These are phyloP conservation scores for Leptographium galeiforme DNA, from an alignment of 2,329 filamentous ascomycete genomes.

Conservation along the genomic window DNA sequence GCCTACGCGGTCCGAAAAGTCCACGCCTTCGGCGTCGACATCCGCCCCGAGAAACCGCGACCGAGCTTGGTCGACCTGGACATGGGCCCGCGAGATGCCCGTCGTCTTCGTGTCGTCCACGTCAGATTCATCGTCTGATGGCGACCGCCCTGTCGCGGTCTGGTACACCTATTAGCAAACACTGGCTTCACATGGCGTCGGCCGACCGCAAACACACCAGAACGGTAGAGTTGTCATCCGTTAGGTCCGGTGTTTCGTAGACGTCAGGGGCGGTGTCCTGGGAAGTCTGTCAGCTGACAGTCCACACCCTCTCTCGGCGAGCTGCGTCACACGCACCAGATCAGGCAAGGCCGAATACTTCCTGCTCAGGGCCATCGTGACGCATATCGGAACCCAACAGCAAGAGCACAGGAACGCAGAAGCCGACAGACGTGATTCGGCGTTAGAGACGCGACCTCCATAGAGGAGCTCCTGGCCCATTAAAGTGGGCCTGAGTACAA, in stretches of 20 bases:
- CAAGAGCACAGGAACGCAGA: not conserved
- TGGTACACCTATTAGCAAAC: constrained; percentile 14
- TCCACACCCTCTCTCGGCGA: constrained; percentile 1
- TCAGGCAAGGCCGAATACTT: constrained; percentile 77
- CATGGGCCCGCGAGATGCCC: constrained; percentile 60
- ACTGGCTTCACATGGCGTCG: not conserved
- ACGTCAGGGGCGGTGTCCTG: constrained; percentile 88
- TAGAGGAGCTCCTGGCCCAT: not conserved
- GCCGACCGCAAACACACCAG: constrained; percentile 40
- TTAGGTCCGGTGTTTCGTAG: constrained; percentile 90
- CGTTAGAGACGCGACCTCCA: not conserved
- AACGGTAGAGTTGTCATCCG: constrained; percentile 76
- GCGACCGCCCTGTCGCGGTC: constrained; percentile 41
- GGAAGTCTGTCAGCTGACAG: constrained; percentile 10
- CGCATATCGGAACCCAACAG: not conserved
- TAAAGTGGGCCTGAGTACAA: not conserved
- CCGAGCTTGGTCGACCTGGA: constrained; percentile 69
- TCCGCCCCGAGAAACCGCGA: constrained; percentile 62
- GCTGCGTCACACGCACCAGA: constrained; percentile 36
- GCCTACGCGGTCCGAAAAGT: constrained; percentile 82
- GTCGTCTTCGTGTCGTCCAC: constrained; percentile 42
- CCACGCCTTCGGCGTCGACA: constrained; percentile 64
- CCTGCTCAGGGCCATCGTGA: constrained; percentile 57
- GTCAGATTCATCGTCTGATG: constrained; percentile 50
- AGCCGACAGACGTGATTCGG: not conserved